phyloP scores from a whole-genome alignment of 1,284 basidiomycete genomes.

The Cutaneotrichosporon dermatis region DNA sequence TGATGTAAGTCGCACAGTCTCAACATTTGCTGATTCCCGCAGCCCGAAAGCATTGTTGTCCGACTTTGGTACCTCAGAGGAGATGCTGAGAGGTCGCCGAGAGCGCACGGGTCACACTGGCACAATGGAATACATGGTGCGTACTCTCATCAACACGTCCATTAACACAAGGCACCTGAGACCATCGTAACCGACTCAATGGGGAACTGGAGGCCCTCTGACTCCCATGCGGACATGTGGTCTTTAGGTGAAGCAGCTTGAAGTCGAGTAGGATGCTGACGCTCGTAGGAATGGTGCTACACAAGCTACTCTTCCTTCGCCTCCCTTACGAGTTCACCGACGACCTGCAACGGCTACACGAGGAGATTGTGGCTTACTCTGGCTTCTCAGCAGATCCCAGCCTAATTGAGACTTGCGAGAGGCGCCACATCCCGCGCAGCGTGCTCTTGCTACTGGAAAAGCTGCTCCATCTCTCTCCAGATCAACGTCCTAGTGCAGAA shows the following conservation, averaged over 20 bases:
- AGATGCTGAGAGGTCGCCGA: conserved; percentile 67
- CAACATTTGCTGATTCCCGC: background rate
- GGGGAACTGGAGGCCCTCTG: conserved; percentile 65
- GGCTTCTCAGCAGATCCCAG: conserved; percentile 66
- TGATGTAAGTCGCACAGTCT: conserved; percentile 52
- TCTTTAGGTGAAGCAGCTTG: conserved; percentile 48
- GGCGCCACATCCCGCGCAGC: conserved; percentile 63
- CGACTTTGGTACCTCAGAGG: conserved; percentile 89
- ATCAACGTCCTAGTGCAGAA: conserved; percentile 64
- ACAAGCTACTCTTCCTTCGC: conserved; percentile 83
- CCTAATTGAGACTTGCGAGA: conserved; percentile 58
- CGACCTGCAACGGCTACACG: conserved; percentile 59
- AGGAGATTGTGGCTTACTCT: conserved; percentile 67
- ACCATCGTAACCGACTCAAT: conserved; percentile 56
- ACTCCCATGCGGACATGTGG: conserved; percentile 66
- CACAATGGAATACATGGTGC: conserved; percentile 62
- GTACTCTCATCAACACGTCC: too few relatives aligned
- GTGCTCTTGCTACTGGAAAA: conserved; percentile 68
- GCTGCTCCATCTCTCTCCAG: conserved; percentile 61
- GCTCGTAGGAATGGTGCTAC: conserved; percentile 68
- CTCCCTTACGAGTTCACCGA: conserved; percentile 69
- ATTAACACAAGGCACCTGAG: conserved; percentile 62
- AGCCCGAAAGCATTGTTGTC: conserved; percentile 72
- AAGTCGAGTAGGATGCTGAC: background rate
- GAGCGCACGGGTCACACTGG: conserved; percentile 86